Percentiles rank a stretch among this genome's conserved stretches.
These are phyloP conservation scores for Cadophora luteo-olivacea DNA, from an alignment of 2,329 filamentous ascomycete genomes.

Conservation along the genomic window DNA sequence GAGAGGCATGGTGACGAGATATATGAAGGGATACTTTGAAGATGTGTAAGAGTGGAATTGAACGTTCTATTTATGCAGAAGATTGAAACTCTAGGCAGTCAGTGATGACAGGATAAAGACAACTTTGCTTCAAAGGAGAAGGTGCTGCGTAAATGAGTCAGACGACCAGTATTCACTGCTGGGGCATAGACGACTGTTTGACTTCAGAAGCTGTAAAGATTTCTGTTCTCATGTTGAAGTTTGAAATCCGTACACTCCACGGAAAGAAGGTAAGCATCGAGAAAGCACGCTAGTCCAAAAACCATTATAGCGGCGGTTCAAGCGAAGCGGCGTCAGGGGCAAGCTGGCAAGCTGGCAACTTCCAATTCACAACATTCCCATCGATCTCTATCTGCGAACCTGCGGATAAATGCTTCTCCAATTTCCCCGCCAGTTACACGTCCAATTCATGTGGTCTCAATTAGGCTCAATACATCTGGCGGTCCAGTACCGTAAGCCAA, in stretches of 20 bases:
- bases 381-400: background rate
- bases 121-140: slow-evolving; percentile 1
- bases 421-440: slow-evolving; percentile 22
- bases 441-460: slow-evolving; percentile 1
- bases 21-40: background rate
- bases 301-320: background rate
- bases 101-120: background rate
- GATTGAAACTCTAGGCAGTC: background rate
- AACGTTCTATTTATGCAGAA: background rate
- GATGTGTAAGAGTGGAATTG: background rate
- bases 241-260: slow-evolving; percentile 4
- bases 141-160: slow-evolving; percentile 4
- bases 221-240: background rate
- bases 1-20: slow-evolving; percentile 33
- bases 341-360: slow-evolving; percentile 10
- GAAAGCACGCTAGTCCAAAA: background rate
- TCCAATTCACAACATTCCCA: background rate
- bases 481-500: background rate
- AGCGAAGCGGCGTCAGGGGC: background rate
- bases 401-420: slow-evolving; percentile 26
- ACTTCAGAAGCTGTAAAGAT: background rate
- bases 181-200: background rate
- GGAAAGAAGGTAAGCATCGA: background rate
- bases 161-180: background rate
- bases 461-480: slow-evolving; percentile 28